Percentiles rank a stretch among this genome's conserved stretches.
phyloP scores from a whole-genome alignment of 805 yeast species.

The Saccharomyces cerevisiae region DNA sequence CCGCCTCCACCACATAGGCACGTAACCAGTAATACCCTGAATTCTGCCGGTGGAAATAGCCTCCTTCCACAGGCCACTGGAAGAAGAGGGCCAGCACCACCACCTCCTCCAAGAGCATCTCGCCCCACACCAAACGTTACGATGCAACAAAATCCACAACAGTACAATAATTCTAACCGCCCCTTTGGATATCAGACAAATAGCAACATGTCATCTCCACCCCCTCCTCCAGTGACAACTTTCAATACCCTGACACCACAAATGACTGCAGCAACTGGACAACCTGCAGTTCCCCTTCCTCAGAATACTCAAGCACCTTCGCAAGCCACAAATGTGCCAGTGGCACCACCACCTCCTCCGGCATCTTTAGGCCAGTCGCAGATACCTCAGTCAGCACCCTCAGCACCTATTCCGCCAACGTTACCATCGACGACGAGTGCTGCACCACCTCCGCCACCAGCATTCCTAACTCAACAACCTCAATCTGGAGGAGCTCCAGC shows the following conservation, averaged over 20 bases:
- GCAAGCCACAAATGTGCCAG: constrained; percentile 13
- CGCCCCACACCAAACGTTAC: constrained; percentile 7
- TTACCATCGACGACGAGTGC: constrained; percentile 6
- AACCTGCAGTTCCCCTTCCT: background rate
- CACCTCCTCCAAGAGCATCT: constrained; percentile 17
- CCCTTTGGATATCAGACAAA: constrained; percentile 1
- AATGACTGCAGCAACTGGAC: background rate
- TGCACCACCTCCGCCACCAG: constrained; percentile 15
- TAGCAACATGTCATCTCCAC: constrained; percentile 1
- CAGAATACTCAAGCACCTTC: background rate
- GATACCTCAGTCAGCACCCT: constrained; percentile 13
- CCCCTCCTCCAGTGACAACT: constrained; percentile 10
- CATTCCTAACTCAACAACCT: constrained; percentile 9
- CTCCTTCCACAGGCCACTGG: background rate
- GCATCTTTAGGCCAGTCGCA: background rate
- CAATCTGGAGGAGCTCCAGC: constrained; percentile 6
- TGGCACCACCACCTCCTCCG: constrained; percentile 20
- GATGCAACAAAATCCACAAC: background rate
- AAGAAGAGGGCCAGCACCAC: constrained; percentile 17
- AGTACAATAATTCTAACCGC: background rate
- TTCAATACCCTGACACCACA: background rate
- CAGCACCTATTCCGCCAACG: constrained; percentile 2
- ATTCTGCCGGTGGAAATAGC: background rate
- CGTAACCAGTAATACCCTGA: constrained; percentile 6
- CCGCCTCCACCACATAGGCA: constrained; percentile 18